Evolutionary conservation across 805 yeast species (phyloP).

Genomic region (Yamadazyma insecticola): DNA sequence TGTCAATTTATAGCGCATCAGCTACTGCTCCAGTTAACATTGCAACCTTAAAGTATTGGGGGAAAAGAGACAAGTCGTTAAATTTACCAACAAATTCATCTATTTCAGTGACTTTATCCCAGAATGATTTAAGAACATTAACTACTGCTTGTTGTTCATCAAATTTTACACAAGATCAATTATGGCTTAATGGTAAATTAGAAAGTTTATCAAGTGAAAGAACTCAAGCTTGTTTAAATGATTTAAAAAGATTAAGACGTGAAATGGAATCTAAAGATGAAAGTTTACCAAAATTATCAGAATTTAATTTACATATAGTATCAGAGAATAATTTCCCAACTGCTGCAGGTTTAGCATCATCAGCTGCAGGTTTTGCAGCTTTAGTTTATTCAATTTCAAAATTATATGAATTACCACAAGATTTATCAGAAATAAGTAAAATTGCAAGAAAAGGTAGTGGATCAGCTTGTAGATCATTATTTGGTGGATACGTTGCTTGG

Average conservation of each 20-base stretch:
- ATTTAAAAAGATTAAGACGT: conserved; percentile 64
- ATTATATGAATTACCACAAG: conserved; percentile 80
- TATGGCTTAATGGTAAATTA: conserved; percentile 82
- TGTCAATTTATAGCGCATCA: conserved; percentile 69
- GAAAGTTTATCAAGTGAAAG: conserved; percentile 64
- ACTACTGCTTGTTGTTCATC: conserved; percentile 79
- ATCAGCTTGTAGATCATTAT: conserved; percentile 93
- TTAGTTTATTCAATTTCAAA: conserved; percentile 84
- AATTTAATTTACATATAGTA: conserved; percentile 70
- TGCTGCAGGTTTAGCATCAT: conserved; percentile 96
- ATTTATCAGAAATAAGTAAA: conserved; percentile 78
- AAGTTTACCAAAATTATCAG: conserved; percentile 55
- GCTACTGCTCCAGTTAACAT: conserved; percentile 97
- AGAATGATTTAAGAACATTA: conserved; percentile 83
- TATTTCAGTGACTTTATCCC: conserved; percentile 89
- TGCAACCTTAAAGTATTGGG: conserved; percentile 98
- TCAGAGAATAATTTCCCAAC: conserved; percentile 98
- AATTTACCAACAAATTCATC: conserved; percentile 96
- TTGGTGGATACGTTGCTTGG: conserved; percentile 99
- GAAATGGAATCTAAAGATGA: conserved; percentile 55
- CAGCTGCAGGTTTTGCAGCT: conserved; percentile 99
- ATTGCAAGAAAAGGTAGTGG: conserved; percentile 99
- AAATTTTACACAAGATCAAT: conserved; percentile 53
- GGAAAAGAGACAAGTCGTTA: conserved; percentile 84
- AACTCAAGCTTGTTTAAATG: conserved; percentile 70